Evolutionary conservation across 495 filamentous ascomycete genomes (phyloP).

Genomic region (Penicillium cinerascens): DNA sequence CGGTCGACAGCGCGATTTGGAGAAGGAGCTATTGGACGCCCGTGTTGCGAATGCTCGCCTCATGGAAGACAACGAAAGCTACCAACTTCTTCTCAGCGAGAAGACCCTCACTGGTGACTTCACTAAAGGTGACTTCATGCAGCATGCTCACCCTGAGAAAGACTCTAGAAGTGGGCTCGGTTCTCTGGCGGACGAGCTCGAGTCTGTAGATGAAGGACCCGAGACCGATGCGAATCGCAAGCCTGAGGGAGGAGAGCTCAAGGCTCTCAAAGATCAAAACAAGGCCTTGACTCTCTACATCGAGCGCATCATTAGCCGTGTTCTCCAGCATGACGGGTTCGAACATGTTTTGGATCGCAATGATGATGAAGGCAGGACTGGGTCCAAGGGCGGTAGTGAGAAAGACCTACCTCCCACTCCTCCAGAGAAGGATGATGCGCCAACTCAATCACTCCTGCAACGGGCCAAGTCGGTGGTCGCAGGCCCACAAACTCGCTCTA

Average conservation of each 20-base stretch:
- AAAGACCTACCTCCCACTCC: constrained; percentile 87
- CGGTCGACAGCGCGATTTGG: constrained; percentile 77
- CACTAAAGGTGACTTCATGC: constrained; percentile 77
- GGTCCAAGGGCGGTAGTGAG: constrained; percentile 44
- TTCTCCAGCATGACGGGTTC: constrained; percentile 90
- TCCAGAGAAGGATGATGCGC: constrained; percentile 52
- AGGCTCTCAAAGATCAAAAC: constrained; percentile 86
- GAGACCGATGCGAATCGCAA: constrained; percentile 59
- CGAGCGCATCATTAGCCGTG: constrained; percentile 93
- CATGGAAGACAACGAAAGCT: constrained; percentile 98
- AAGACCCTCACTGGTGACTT: constrained; percentile 95
- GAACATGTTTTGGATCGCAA: constrained; percentile 72
- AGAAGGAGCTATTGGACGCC: constrained; percentile 81
- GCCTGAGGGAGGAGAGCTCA: constrained; percentile 74
- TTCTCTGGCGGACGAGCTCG: constrained; percentile 86
- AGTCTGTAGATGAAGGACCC: constrained; percentile 55
- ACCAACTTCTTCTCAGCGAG: constrained; percentile 88
- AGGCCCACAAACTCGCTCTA: constrained; percentile 35
- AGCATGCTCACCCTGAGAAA: constrained; percentile 41
- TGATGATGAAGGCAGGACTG: constrained; percentile 54
- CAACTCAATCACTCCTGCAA: constrained; percentile 61
- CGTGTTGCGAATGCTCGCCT: constrained; percentile 91
- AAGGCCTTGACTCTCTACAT: constrained; percentile 96
- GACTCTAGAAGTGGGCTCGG: constrained; percentile 42
- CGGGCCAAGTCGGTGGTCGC: constrained; percentile 71